Percentiles rank a stretch among this genome's conserved stretches.
Conservation (phyloP, 1,284 basidiomycete species). For the Psilocybe mexicana region DNA sequence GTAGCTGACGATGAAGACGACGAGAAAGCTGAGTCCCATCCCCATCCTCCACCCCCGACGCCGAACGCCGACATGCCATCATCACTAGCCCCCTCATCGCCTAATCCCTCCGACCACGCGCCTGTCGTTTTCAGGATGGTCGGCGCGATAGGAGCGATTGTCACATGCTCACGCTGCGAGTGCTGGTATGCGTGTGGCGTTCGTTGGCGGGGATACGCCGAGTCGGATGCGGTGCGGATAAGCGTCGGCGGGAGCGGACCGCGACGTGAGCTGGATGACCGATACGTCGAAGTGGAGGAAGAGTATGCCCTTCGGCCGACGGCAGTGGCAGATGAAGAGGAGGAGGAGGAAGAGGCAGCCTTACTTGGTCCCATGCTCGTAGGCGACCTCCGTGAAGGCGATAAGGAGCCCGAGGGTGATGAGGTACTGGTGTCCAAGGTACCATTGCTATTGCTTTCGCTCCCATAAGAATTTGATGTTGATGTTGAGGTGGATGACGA, state of each 20-base stretch:
- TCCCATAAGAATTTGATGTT: constrained; percentile 30
- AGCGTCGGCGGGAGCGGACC: constrained; percentile 26
- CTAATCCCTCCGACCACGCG: constrained; percentile 39
- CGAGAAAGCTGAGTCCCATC: constrained; percentile 3
- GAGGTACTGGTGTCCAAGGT: constrained; percentile 23
- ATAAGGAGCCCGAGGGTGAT: constrained; percentile 25
- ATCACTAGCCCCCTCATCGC: constrained; percentile 35
- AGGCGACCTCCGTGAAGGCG: constrained; percentile 19
- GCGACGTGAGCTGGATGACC: constrained; percentile 15
- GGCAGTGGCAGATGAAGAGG: constrained; percentile 10
- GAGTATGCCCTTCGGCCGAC: constrained; percentile 13
- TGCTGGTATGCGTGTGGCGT: constrained; percentile 21
- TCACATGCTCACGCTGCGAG: constrained; percentile 49
- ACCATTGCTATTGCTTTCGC: constrained; percentile 25
- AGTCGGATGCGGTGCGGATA: constrained; percentile 38
- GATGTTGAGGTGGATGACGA: constrained; percentile 38
- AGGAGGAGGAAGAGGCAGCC: constrained; percentile 4
- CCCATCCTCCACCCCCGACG: constrained; percentile 3
- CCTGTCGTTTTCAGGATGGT: constrained; percentile 86
- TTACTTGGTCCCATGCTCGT: constrained; percentile 12
- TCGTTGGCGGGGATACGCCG: no score
- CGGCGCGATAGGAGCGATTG: constrained; percentile 94
- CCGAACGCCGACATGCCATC: constrained; percentile 20
- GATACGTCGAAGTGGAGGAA: constrained; percentile 13
- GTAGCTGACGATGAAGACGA: constrained; percentile 1